Evolutionary conservation across 345 rosid genomes (phyloP).

Genomic region (Eucalyptus tenuipes): DNA sequence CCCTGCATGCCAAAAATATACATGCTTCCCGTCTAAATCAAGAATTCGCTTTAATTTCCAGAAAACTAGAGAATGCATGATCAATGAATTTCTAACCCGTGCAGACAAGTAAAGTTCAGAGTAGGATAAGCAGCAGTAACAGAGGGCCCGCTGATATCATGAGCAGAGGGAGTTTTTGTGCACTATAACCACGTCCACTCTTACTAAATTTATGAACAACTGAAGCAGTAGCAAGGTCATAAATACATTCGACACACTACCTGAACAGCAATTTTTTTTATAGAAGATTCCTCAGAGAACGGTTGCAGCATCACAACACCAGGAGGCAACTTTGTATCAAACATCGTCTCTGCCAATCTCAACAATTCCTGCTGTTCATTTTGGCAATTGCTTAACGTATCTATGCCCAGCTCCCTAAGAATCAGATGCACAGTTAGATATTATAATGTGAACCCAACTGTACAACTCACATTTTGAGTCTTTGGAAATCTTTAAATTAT

Average conservation of each 20-base stretch:
- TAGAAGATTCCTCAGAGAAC: slow-evolving; percentile 70
- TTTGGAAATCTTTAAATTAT: neutral
- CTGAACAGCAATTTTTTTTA: slow-evolving; percentile 68
- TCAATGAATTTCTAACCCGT: neutral
- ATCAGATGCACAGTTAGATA: neutral
- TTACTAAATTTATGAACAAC: neutral
- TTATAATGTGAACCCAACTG: neutral
- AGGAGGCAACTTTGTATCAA: slow-evolving; percentile 79
- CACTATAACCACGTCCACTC: neutral
- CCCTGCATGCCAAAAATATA: neutral
- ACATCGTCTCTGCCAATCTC: slow-evolving; percentile 70
- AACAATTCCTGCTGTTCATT: slow-evolving; percentile 67
- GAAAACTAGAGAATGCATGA: neutral
- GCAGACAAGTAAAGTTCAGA: neutral
- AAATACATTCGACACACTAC: slow-evolving; percentile 5
- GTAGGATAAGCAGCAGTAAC: neutral
- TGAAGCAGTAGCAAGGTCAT: neutral
- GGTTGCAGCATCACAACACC: slow-evolving; percentile 80
- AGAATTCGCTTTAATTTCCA: neutral
- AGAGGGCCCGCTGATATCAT: neutral
- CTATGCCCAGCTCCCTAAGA: slow-evolving; percentile 75
- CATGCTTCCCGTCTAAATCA: neutral
- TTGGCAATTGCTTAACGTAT: slow-evolving; percentile 41
- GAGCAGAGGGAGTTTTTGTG: neutral
- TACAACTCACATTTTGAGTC: neutral